Conservation (phyloP, 2,329 filamentous ascomycete genomes). For the Alternaria hordeiaustralica region DNA sequence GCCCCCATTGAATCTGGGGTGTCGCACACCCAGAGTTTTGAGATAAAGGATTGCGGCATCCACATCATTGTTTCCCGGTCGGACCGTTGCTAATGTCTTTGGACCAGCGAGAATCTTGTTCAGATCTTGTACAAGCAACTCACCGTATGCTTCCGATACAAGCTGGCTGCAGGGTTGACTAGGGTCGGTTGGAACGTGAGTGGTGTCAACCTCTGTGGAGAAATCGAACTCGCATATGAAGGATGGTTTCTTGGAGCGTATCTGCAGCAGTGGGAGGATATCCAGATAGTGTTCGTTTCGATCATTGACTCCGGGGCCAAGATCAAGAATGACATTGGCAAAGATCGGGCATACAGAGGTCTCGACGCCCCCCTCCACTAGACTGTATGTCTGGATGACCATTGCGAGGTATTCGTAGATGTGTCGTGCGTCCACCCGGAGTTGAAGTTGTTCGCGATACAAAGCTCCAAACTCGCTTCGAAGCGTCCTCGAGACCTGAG, state of each 20-base stretch:
- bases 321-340: neutral
- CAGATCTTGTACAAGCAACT: neutral
- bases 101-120: neutral
- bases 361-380: neutral
- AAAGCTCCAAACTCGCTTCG: neutral
- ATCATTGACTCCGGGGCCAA: neutral
- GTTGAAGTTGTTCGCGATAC: neutral
- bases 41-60: neutral
- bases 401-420: neutral
- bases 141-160: neutral
- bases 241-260: neutral
- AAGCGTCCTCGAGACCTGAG: neutral
- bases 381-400: neutral
- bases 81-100: neutral
- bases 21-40: neutral
- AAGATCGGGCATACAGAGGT: neutral
- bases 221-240: neutral
- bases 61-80: neutral
- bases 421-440: neutral
- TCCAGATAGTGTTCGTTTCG: neutral
- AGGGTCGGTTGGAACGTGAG: neutral
- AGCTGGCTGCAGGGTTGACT: neutral
- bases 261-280: neutral
- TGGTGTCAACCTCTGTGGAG: neutral
- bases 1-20: neutral